Base-by-base conservation (phyloP, 2,329 filamentous ascomycete species). In the Ophiostoma novo-ulmi region DNA sequence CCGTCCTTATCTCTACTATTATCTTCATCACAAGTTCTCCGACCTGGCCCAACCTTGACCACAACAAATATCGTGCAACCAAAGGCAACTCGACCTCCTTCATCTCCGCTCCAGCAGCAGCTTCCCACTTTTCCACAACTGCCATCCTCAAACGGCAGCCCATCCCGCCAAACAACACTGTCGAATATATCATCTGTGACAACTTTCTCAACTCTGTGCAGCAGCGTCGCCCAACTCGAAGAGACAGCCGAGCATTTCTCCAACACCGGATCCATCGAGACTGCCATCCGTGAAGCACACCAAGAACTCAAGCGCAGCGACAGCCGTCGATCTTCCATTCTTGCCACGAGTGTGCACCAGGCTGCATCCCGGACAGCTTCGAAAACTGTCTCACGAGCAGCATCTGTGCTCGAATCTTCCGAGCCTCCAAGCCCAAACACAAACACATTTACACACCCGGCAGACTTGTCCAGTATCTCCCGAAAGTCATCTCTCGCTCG, bases 191-290 rank as follows among this genome's bases (percentile, higher is more conserved):
- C 31, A 4, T 31, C 31, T 31, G 31, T 31, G 31, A 31, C 31
- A 31, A 31, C 31, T 31, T 31, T 31, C 3, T 31, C 31, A 31
- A 35, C 58, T 63, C 26, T 63, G 11, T 65, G 35, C 63, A 65
- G 63, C 77, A 93, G 90, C 80, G 88, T 94, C 73, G 88, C 89
- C 74, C 87, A 89, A 68, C 86, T 94, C 73, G 91, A 94, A 79
- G 88, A 90, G 74, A 89, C 88, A 13, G 91, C 91, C 67, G 91
- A 93, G 79, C 85, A 88, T 74, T 83, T 94, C 78, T 91, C 89
- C 75, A 86, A 87, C 81, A 89, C 88, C 71, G 91, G 89, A 73
- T 92, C 91, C 73, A 91, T 93, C 76, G 90, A 91, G 75, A 87
- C 91, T 81, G 90, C 91, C 75, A 94, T 93, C 75, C 86, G 90